Evolutionary conservation across 2,329 filamentous ascomycete species (phyloP), one percentile per base, ranked within the genome.

Genomic region (Penicillium sp.): DNA sequence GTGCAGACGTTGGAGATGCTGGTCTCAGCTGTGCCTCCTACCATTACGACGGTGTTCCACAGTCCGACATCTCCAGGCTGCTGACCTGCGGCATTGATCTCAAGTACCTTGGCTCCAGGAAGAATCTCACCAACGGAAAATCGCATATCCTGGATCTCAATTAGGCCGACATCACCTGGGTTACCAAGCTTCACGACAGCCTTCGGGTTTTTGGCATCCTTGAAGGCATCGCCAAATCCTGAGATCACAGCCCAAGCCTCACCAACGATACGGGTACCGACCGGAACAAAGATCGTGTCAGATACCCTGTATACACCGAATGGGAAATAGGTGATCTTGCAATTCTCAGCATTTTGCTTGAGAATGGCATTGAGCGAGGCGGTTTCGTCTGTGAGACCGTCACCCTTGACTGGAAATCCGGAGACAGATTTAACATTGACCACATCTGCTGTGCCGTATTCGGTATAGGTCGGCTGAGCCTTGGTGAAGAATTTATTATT

Each of bases 241-340:
- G 76, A 78, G 67, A 83, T 82, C 5, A 75, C 73, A 8, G 82
- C 75, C 75, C 82, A 84, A 1, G 77, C 80, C 66, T 85, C 80
- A 29, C 84, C 84, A 7, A 83, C 74, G 35, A 86, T 79, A 2
- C 78, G 76, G 2, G 81, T 79, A 14, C 80, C 77, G 6, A 73
- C 67, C 0, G 81, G 80, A 27, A 82, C 67, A n/a, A 70, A 63
- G 24, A 83, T 63, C 0, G 81, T 83, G 33, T 77, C 70, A 1
- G 70, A 75, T 13, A 82, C 76, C 7, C 79, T 64, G 58, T 82
- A 73, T 0, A 70, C 64, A 29, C 71, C 70, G 14, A 65, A 67
- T 3, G 71, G 71, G 52, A 73, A 68, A 33, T 67, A 73, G 21
- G 64, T 70, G 24, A 73, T 60, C 57, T 71, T 70, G 60, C 68